Percentiles rank a stretch among this genome's conserved stretches.
phyloP scores from a whole-genome alignment of 306 rosid genomes.

The Fagus sylvatica region DNA sequence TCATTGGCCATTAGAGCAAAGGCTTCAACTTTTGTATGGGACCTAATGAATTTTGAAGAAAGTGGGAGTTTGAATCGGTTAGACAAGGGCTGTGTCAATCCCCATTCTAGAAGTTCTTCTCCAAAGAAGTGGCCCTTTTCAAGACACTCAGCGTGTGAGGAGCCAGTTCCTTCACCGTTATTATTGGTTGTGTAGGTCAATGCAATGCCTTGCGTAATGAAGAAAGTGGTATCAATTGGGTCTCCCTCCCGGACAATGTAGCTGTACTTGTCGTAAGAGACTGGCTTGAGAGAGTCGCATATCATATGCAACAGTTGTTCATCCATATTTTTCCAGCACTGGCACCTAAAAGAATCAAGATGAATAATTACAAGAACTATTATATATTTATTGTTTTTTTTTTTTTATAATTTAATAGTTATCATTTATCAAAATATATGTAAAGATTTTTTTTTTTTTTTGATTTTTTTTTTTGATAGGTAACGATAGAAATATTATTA shows the following conservation, averaged over 20 bases:
- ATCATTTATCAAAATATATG: too few relatives aligned
- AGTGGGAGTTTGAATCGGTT: constrained; percentile 29
- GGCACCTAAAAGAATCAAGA: constrained; percentile 33
- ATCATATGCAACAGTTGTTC: constrained; percentile 46
- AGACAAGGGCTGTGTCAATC: constrained; percentile 27
- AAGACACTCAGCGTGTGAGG: constrained; percentile 41
- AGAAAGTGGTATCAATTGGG: constrained; percentile 51
- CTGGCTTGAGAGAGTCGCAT: constrained; percentile 51
- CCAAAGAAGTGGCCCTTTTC: constrained; percentile 85
- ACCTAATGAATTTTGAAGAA: constrained; percentile 39
- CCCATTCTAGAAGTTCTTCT: constrained; percentile 81
- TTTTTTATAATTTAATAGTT: too few relatives aligned
- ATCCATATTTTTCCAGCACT: constrained; percentile 41
- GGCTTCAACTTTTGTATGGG: constrained; percentile 45
- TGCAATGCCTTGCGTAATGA: constrained; percentile 49
- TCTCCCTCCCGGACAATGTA: constrained; percentile 48
- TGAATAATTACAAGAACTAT: background rate
- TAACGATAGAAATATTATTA: too few relatives aligned
- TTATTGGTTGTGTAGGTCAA: constrained; percentile 39
- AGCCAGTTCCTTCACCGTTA: constrained; percentile 42
- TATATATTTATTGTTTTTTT: too few relatives aligned
- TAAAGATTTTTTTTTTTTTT: too few relatives aligned
- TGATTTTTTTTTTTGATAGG: too few relatives aligned
- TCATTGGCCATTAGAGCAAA: constrained; percentile 84
- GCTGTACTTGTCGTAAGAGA: constrained; percentile 36